phyloP scores from a whole-genome alignment of 1,284 basidiomycete genomes.

The Rhodotorula sp. region DNA sequence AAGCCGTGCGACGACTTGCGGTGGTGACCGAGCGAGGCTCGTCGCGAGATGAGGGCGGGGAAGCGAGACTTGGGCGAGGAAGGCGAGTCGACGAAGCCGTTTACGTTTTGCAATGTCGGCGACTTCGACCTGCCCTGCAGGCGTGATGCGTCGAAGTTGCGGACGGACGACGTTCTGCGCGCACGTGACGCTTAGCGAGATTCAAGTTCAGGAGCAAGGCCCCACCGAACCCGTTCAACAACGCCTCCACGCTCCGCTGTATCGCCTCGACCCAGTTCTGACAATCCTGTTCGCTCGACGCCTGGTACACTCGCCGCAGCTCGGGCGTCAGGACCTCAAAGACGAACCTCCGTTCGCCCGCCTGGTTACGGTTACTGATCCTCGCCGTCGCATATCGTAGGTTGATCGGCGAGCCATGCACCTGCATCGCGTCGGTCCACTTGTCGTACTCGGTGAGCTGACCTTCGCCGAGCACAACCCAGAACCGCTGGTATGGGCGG shows the following conservation, averaged over 20 bases:
- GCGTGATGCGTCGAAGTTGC: slow-evolving; percentile 48
- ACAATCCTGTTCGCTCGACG: slow-evolving; percentile 53
- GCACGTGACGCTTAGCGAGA: neutral
- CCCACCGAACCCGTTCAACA: slow-evolving; percentile 55
- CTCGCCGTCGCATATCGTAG: slow-evolving; percentile 38
- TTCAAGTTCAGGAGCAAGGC: neutral
- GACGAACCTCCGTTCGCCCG: slow-evolving; percentile 31
- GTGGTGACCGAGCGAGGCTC: slow-evolving; percentile 19
- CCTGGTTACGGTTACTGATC: slow-evolving; percentile 11
- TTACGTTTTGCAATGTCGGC: slow-evolving; percentile 34
- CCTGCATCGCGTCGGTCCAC: slow-evolving; percentile 29
- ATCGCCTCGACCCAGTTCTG: slow-evolving; percentile 56
- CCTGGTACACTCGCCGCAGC: slow-evolving; percentile 55
- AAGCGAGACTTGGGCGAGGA: slow-evolving; percentile 27
- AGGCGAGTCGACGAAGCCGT: neutral
- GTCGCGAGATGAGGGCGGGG: slow-evolving; percentile 20
- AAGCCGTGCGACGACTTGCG: slow-evolving; percentile 10
- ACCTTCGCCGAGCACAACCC: slow-evolving; percentile 39
- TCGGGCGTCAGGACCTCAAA: slow-evolving; percentile 58
- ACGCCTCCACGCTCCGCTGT: slow-evolving; percentile 55
- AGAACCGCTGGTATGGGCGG: slow-evolving; percentile 35
- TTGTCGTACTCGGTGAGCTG: slow-evolving; percentile 41
- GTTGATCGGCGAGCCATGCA: slow-evolving; percentile 36
- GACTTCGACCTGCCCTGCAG: slow-evolving; percentile 15
- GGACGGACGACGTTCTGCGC: slow-evolving; percentile 50